Evolutionary conservation across 2,329 filamentous ascomycete species (phyloP).

Genomic region (Aureobasidium musti): DNA sequence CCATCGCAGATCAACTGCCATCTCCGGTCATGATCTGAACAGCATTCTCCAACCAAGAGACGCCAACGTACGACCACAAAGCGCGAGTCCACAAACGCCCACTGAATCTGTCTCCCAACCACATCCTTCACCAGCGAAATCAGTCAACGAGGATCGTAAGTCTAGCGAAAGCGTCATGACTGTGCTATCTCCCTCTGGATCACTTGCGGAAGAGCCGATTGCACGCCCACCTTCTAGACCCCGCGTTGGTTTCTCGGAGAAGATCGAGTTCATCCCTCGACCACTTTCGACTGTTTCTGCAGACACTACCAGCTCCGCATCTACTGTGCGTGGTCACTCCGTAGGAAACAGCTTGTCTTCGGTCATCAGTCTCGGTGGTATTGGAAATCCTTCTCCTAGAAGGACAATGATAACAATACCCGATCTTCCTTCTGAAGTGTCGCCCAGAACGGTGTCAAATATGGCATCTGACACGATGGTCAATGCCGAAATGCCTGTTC

Average conservation of each 20-base stretch:
- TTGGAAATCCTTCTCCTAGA: constrained; percentile 26
- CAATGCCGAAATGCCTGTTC: not conserved
- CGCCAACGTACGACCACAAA: constrained; percentile 43
- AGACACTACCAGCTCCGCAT: constrained; percentile 75
- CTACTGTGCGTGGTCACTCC: constrained; percentile 70
- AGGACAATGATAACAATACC: constrained; percentile 32
- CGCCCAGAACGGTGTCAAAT: constrained; percentile 29
- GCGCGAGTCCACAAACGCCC: constrained; percentile 19
- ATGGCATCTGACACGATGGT: not conserved
- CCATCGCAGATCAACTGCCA: constrained; percentile 76
- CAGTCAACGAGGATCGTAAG: constrained; percentile 3
- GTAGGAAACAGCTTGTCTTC: constrained; percentile 80
- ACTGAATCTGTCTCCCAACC: not conserved
- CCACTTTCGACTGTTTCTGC: constrained; percentile 82
- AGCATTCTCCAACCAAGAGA: constrained; percentile 64
- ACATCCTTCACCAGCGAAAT: constrained; percentile 23
- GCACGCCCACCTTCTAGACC: constrained; percentile 55
- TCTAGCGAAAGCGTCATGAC: not conserved
- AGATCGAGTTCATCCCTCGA: constrained; percentile 77
- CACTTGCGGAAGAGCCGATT: not conserved
- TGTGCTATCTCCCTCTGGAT: not conserved
- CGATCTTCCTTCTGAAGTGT: constrained; percentile 50
- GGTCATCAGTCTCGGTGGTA: constrained; percentile 59
- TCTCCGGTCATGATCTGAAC: constrained; percentile 81
- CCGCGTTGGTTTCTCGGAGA: constrained; percentile 81